A percentile compares a stretch with the other conserved stretches of the same genome.
Evolutionary conservation across 352 stramenopile genomes (phyloP).

Genomic region (Pythium biforme): DNA sequence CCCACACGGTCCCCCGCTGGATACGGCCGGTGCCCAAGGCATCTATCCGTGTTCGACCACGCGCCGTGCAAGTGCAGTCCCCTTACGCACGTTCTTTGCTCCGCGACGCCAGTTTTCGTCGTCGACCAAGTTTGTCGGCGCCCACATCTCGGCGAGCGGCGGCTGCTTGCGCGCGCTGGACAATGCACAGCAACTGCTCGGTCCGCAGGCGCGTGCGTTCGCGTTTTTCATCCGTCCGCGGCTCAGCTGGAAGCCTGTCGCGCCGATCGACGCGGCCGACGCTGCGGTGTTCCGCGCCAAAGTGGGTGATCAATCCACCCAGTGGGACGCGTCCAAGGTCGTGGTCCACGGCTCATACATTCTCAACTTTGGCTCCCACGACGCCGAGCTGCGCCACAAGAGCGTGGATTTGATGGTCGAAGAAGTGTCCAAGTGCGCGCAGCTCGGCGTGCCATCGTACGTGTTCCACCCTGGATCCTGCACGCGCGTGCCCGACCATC

Average conservation of each 20-base stretch:
- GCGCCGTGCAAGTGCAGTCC: neutral
- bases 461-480: constrained; percentile 48
- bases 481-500: constrained; percentile 20
- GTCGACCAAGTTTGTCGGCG: constrained; percentile 31
- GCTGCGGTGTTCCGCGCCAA: constrained; percentile 27
- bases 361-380: constrained; percentile 41
- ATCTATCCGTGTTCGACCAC: too few relatives aligned
- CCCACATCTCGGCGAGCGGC: constrained; percentile 41
- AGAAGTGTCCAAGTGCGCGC: constrained; percentile 38
- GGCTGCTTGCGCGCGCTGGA: constrained; percentile 35
- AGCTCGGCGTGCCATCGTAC: constrained; percentile 39
- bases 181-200: constrained; percentile 31
- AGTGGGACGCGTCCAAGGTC: constrained; percentile 26
- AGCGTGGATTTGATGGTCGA: constrained; percentile 43
- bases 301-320: constrained; percentile 6
- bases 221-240: constrained; percentile 44
- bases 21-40: neutral
- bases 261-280: constrained; percentile 20
- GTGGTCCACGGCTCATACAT: constrained; percentile 50
- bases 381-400: constrained; percentile 31
- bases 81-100: neutral
- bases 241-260: constrained; percentile 33
- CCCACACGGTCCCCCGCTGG: neutral
- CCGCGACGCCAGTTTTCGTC: neutral
- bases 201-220: constrained; percentile 27